phyloP scores from a whole-genome alignment of 148 eudicot genomes.

The Rhododendron ferrugineum region DNA sequence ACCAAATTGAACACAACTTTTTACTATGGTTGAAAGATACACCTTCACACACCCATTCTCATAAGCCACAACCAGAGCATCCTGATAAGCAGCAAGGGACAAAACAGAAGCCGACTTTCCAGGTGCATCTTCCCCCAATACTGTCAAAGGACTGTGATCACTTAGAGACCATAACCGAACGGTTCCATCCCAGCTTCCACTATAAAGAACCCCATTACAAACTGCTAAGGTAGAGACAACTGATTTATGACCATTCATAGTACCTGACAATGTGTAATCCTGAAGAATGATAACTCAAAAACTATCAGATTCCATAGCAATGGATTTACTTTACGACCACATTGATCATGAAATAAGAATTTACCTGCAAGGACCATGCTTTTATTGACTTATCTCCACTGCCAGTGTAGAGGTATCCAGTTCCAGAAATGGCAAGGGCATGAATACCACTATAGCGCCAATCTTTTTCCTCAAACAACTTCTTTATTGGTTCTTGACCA shows the following conservation, averaged over 20 bases:
- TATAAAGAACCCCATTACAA: conserved; percentile 65
- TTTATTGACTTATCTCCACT: conserved; percentile 86
- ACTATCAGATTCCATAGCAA: not conserved
- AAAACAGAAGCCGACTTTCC: conserved; percentile 57
- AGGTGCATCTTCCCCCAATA: conserved; percentile 55
- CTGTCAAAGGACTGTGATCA: conserved; percentile 74
- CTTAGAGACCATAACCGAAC: conserved; percentile 81
- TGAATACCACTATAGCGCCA: conserved; percentile 98
- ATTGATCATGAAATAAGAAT: conserved; percentile 1
- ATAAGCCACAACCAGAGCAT: conserved; percentile 51
- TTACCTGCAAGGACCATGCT: conserved; percentile 81
- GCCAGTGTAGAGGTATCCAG: conserved; percentile 68
- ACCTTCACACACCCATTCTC: conserved; percentile 81
- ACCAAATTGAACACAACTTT: not conserved
- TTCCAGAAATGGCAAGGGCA: conserved; percentile 70
- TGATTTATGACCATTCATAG: conserved; percentile 83
- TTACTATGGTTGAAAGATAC: not conserved
- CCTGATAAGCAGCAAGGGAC: conserved; percentile 51
- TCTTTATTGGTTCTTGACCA: conserved; percentile 52
- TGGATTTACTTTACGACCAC: not conserved
- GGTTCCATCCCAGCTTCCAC: conserved; percentile 97
- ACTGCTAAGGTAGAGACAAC: conserved; percentile 68
- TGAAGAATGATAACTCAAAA: conserved; percentile 18
- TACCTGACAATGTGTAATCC: conserved; percentile 60
- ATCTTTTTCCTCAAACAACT: conserved; percentile 66